Evolutionary conservation across 768 basidiomycete genomes (phyloP).

Genomic region (Tylopilus balloui): DNA sequence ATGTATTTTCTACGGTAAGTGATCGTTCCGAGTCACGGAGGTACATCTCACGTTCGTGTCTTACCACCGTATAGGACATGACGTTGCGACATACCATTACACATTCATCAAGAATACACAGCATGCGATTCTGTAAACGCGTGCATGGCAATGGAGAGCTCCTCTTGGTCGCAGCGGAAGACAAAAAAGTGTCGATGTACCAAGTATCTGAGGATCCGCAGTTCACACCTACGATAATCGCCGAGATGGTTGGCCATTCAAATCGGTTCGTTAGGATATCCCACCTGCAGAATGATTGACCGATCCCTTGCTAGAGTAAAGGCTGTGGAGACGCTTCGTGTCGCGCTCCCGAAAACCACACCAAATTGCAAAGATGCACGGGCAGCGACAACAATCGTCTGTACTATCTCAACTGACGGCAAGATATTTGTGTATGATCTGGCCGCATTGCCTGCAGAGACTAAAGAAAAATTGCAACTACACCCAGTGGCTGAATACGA

Average conservation of each 20-base stretch:
- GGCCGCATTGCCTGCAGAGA: conserved; percentile 39
- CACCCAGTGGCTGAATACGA: conserved; percentile 66
- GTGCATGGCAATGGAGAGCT: conserved; percentile 57
- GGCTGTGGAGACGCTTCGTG: conserved; percentile 61
- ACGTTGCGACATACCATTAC: conserved; percentile 62
- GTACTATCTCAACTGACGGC: conserved; percentile 89
- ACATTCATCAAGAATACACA: conserved; percentile 83
- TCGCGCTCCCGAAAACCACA: conserved; percentile 46
- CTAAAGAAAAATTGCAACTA: conserved; percentile 33
- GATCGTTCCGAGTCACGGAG: neutral
- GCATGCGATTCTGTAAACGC: conserved; percentile 68
- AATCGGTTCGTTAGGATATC: conserved; percentile 60
- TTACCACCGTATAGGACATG: conserved; percentile 59
- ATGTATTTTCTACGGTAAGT: conserved; percentile 75
- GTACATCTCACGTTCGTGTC: neutral
- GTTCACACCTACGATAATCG: conserved; percentile 53
- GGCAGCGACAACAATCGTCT: conserved; percentile 55
- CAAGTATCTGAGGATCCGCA: conserved; percentile 46
- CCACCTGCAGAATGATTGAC: neutral
- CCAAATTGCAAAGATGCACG: conserved; percentile 14
- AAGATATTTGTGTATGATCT: conserved; percentile 75
- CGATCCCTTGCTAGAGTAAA: conserved; percentile 56
- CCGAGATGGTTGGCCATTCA: conserved; percentile 71
- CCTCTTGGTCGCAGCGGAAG: conserved; percentile 83
- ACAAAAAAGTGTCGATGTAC: conserved; percentile 83